Conservation (phyloP, 768 basidiomycete species). For the Panaeolus cyanescens region DNA sequence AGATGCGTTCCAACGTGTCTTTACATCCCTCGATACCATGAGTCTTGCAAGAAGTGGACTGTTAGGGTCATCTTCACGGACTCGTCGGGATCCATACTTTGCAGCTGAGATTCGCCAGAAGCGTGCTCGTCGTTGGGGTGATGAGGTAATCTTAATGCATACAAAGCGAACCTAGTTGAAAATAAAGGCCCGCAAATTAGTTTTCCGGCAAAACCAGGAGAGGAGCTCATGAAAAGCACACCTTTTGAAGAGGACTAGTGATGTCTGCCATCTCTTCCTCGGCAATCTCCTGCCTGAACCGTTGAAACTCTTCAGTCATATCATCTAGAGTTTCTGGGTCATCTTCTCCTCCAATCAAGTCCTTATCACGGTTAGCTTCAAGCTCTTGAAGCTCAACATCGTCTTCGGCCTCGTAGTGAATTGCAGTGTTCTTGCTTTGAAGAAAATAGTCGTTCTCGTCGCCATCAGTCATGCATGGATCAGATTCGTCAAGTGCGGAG, state of each 20-base stretch:
- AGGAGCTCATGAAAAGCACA: slow-evolving; percentile 3
- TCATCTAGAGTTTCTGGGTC: no score
- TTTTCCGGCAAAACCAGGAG: no score
- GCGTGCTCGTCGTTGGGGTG: slow-evolving; percentile 26
- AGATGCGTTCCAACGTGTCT: no score
- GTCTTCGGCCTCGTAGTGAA: slow-evolving; percentile 28
- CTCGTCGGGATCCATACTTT: no score
- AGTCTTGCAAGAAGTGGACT: no score
- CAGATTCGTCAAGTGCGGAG: slow-evolving; percentile 18
- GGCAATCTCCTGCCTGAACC: slow-evolving; percentile 9
- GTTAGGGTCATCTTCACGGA: no score
- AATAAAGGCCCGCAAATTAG: slow-evolving; percentile 2
- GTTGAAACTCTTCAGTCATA: no score
- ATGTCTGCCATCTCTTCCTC: slow-evolving; percentile 21
- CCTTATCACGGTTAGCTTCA: slow-evolving; percentile 15
- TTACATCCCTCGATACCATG: no score
- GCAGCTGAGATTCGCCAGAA: slow-evolving; percentile 19
- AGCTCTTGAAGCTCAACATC: slow-evolving; percentile 20
- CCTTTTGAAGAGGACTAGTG: slow-evolving; percentile 20
- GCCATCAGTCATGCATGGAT: no score
- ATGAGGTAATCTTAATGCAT: slow-evolving; percentile 29
- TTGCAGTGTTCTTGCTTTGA: slow-evolving; percentile 25
- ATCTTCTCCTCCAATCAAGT: no score
- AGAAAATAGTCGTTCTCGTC: slow-evolving; percentile 26
- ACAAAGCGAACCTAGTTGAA: slow-evolving; percentile 28